Evolutionary conservation across 176 grass and related monocot species (phyloP), one percentile per base, ranked within the genome.

Genomic region (Aegilops sharonensis): DNA sequence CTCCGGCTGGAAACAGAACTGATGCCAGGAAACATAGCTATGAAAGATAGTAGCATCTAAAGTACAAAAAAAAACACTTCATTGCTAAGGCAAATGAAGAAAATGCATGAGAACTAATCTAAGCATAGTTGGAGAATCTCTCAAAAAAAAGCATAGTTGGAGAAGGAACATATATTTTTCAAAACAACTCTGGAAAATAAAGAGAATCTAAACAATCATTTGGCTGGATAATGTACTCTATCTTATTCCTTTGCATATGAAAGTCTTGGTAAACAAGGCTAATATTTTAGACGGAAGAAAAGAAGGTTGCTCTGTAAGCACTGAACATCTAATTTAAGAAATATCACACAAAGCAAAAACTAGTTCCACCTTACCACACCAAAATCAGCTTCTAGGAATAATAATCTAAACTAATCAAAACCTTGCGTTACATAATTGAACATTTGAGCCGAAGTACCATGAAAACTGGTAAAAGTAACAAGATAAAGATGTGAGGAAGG

Each of bases 161-260:
- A 73, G 54, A 86, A 77, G 70, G 43, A 83, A 77, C 62, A 78
- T 76, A 85, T 17, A 37, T 77, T 79, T 5, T 76, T 52, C 25
- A 3, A 75, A 74, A 43, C 15, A 45, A 27, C 62, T 40, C 25
- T 56, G 65, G 43, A n/a, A 78, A 64, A 68, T 37, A 82, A 50
- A 64, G 15, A 72, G 45, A 85, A 77, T 17, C 37, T 81, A 31
- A 85, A 61, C 8, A 82, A 78, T 15, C 31, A 43, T 83, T 71
- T 72, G 3, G 78, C 24, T 61, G 78, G 57, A 64, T 64, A 39
- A 50, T 66, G 52, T 81, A 83, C 39, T 50, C 78, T 77, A 78
- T 48, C 64, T 56, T 24, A 86, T 54, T 71, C 23, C 69, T 40
- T 50, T 65, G 37, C 31, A 83, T 42, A 43, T 12, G n/a, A 11